These are phyloP conservation scores for Fraxinus americana DNA, from an alignment of 257 asterid genomes.

Conservation along the genomic window DNA sequence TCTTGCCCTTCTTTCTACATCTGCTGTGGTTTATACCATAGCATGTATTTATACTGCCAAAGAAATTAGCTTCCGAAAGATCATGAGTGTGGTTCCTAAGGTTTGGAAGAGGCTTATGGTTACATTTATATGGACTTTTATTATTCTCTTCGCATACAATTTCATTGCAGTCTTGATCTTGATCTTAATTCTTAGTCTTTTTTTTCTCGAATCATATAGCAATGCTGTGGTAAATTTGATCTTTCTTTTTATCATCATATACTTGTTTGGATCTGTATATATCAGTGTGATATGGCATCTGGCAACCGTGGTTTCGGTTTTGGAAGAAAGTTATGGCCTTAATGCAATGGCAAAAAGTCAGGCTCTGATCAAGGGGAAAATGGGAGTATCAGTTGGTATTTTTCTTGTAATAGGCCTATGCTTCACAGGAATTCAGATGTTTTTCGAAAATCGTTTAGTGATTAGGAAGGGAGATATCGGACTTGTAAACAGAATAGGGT, in stretches of 20 bases:
- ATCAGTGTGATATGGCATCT: conserved; percentile 16
- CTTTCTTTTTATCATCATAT: not conserved
- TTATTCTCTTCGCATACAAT: not conserved
- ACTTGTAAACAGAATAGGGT: not conserved
- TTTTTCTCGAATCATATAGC: not conserved
- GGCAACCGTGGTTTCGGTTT: conserved; percentile 16
- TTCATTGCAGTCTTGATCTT: not conserved
- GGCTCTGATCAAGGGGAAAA: conserved; percentile 17
- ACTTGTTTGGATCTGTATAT: not conserved
- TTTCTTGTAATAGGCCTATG: not conserved
- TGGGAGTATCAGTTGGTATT: not conserved
- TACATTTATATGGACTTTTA: conserved; percentile 1
- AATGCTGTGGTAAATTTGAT: not conserved
- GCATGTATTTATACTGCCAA: not conserved
- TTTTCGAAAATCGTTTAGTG: not conserved
- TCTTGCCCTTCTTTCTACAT: conserved; percentile 9
- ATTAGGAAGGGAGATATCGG: not conserved
- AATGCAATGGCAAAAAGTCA: conserved; percentile 17
- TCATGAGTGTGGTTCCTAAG: conserved; percentile 15
- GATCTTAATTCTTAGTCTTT: not conserved
- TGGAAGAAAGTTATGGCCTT: conserved; percentile 18
- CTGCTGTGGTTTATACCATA: conserved; percentile 12
- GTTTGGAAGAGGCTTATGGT: conserved; percentile 15
- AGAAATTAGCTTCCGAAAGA: not conserved
- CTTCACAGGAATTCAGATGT: not conserved